Evolutionary conservation across 768 basidiomycete genomes (phyloP).

Genomic region (Hemileccinum rubropunctum): DNA sequence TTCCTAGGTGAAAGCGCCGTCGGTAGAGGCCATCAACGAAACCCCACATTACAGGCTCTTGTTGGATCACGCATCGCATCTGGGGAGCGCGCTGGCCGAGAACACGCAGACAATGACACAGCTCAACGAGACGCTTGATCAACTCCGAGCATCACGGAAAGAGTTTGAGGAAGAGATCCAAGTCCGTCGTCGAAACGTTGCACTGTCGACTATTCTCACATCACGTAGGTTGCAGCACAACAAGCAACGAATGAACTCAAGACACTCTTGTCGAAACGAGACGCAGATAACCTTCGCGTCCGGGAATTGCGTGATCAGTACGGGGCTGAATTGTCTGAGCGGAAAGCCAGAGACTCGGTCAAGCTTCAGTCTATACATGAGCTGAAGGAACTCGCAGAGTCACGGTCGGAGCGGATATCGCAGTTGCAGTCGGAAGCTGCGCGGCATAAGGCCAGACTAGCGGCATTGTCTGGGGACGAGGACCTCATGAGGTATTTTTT

Average conservation of each 20-base stretch:
- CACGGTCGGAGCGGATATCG: conserved; percentile 70
- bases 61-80: conserved; percentile 47
- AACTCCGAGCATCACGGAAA: conserved; percentile 37
- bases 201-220: conserved; percentile 10
- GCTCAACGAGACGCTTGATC: conserved; percentile 44
- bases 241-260: conserved; percentile 64
- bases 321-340: conserved; percentile 62
- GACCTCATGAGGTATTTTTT: conserved; percentile 74
- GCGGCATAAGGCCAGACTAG: conserved; percentile 73
- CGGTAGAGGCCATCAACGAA: conserved; percentile 46
- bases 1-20: conserved; percentile 38
- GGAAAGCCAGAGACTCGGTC: conserved; percentile 58
- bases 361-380: conserved; percentile 62
- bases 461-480: conserved; percentile 65
- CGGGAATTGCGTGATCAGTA: conserved; percentile 72
- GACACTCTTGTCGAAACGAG: conserved; percentile 56
- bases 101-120: conserved; percentile 37
- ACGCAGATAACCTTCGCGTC: conserved; percentile 63
- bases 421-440: conserved; percentile 70
- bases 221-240: conserved; percentile 39
- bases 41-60: conserved; percentile 55
- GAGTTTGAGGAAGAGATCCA: conserved; percentile 45
- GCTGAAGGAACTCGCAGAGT: conserved; percentile 60
- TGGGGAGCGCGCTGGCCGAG: conserved; percentile 44
- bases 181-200: conserved; percentile 35